Evolutionary conservation across 345 rosid species (phyloP).

Genomic region (Erodium maritimum): DNA sequence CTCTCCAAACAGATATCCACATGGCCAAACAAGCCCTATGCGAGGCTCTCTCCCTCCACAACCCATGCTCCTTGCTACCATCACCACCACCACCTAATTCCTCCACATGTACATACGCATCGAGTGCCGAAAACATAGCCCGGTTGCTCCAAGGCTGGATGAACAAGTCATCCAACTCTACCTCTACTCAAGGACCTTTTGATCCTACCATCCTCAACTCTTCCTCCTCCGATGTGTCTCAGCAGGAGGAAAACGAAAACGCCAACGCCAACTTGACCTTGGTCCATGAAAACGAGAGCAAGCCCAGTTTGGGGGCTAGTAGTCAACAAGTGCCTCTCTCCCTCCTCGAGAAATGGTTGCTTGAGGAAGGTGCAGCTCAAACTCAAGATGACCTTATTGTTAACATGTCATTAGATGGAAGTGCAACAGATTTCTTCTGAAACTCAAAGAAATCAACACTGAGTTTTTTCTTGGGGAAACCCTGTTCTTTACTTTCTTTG

Average conservation of each 20-base stretch:
- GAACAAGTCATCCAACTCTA: conserved; percentile 11
- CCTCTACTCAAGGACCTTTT: too few relatives aligned
- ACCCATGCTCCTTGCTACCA: conserved; percentile 6
- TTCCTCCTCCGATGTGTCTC: conserved; percentile 3
- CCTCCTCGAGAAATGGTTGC: conserved; percentile 18
- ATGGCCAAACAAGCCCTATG: conserved; percentile 70
- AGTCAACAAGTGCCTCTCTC: conserved; percentile 7
- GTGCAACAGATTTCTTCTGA: conserved; percentile 8
- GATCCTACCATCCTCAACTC: too few relatives aligned
- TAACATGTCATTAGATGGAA: conserved; percentile 4
- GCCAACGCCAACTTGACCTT: neutral
- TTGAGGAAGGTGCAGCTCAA: conserved; percentile 10
- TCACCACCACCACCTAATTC: conserved; percentile 7
- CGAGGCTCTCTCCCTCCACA: conserved; percentile 66
- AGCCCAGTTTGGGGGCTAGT: conserved; percentile 5
- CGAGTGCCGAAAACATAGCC: conserved; percentile 14
- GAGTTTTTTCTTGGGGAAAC: neutral
- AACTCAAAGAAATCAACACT: neutral
- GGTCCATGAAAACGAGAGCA: conserved; percentile 12
- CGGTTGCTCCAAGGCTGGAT: conserved; percentile 17
- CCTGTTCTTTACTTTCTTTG: too few relatives aligned
- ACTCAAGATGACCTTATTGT: conserved; percentile 3
- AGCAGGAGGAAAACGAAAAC: neutral
- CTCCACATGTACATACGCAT: neutral
- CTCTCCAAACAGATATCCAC: conserved; percentile 79